Evolutionary conservation across 768 basidiomycete species (phyloP), one percentile per base, ranked within the genome.

Genomic region (Amanita pallidorosea): DNA sequence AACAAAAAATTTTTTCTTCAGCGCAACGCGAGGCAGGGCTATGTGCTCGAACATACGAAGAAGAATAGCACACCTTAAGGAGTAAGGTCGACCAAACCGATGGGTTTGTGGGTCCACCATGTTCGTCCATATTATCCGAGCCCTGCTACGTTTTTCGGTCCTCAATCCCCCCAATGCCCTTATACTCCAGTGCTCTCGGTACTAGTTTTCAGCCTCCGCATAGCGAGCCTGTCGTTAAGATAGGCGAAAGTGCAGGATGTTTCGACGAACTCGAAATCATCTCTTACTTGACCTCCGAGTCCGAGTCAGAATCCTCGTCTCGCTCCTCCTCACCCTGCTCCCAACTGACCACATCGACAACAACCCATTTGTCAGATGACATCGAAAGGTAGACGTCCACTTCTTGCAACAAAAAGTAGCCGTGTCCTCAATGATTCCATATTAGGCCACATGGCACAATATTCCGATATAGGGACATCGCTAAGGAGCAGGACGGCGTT

Each of bases 31-130:
- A 49, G 49, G 49, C 49, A 42, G 38, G 49, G 27, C 17, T 25
- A 41, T 29, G n/a, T 47, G 34, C 22, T 38, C 36, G 47, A 36
- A 38, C 35, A 36, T 38, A 48, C 47, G n/a, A 38, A 23, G 18
- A 49, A 49, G 40, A 49, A 49, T 7, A 18, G 29, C 17, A 23
- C 40, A 7, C 49, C 34, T 42, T 38, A 49, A 37, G 49, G 49
- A 42, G 49, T 38, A 25, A 41, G 18, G 20, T 22, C 40, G 12
- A 35, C 45, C 20, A 40, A 49, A 41, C 6, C 48, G 41, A 37
- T 49, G 27, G 20, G n/a, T 49, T 22, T 42, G 49, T 49, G 49
- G 49, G 49, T 49, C 49, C 49, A 34, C 5, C 4, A n/a, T 20
- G 37, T 29, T 9, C 47, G n/a, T n/a, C 23, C 38, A 48, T 48